These are phyloP conservation scores for Cyclostephanos tholiformis DNA, from an alignment of 108 stramenopile genomes.

Conservation along the genomic window DNA sequence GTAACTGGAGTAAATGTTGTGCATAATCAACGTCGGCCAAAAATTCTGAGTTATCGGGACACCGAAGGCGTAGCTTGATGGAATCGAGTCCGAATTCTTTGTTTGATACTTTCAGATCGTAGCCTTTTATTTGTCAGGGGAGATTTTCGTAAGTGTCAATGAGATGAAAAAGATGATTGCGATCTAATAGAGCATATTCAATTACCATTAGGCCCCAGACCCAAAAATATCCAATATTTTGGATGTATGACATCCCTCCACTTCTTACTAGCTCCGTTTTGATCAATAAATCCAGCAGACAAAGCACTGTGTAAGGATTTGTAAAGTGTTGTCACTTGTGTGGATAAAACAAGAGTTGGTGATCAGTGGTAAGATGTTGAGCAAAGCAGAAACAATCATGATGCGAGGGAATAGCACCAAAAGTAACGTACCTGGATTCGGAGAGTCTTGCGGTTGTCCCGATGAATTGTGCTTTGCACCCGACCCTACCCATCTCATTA, in stretches of 20 bases:
- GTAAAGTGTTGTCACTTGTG: constrained; percentile 16
- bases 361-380: not conserved
- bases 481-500: not conserved
- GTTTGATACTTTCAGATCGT: not conserved
- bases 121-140: constrained; percentile 4
- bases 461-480: not conserved
- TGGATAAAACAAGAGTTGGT: not conserved
- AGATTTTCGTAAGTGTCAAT: too few relatives aligned
- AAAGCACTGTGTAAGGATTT: constrained; percentile 11
- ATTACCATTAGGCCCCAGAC: constrained; percentile 10
- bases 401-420: not conserved
- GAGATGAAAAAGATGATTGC: too few relatives aligned
- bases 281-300: constrained; percentile 1
- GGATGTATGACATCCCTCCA: constrained; percentile 38
- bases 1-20: not conserved
- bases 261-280: not conserved
- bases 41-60: not conserved
- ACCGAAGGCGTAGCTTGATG: constrained; percentile 1
- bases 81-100: not conserved
- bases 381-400: not conserved
- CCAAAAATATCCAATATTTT: constrained; percentile 27
- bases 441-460: not conserved
- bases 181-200: too few relatives aligned
- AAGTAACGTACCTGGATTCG: not conserved
- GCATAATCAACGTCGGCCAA: not conserved